Conservation (phyloP, 1,139 yeast genomes). For the Nakaseomyces glabratus region DNA sequence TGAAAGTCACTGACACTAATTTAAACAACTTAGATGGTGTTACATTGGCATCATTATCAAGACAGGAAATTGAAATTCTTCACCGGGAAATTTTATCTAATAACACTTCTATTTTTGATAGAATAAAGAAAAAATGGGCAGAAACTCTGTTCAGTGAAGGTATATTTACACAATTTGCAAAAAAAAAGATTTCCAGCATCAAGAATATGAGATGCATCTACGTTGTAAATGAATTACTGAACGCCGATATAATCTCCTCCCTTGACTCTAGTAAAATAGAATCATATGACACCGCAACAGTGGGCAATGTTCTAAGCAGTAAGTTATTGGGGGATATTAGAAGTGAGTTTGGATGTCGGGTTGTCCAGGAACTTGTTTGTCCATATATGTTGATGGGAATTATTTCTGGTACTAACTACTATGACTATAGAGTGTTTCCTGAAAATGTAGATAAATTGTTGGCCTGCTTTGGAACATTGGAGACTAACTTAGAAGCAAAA, state of each 20-base stretch:
- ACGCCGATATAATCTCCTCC: slow-evolving; percentile 14
- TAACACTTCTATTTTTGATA: slow-evolving; percentile 8
- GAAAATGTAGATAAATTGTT: slow-evolving; percentile 23
- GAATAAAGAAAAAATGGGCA: slow-evolving; percentile 26
- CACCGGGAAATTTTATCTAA: slow-evolving; percentile 6
- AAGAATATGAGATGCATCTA: slow-evolving; percentile 36
- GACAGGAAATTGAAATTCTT: slow-evolving; percentile 9
- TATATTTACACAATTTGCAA: slow-evolving; percentile 33
- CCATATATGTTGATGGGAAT: slow-evolving; percentile 47
- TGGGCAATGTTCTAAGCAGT: slow-evolving; percentile 23
- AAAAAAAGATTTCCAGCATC: slow-evolving; percentile 13
- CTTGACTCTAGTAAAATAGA: slow-evolving; percentile 17
- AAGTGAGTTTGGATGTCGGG: slow-evolving; percentile 41
- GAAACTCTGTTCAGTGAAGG: slow-evolving; percentile 35
- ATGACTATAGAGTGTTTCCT: slow-evolving; percentile 48
- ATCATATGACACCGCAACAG: slow-evolving; percentile 7
- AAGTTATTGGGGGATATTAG: slow-evolving; percentile 38
- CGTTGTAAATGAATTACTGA: slow-evolving; percentile 25
- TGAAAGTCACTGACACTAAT: slow-evolving; percentile 5
- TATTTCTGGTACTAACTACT: slow-evolving; percentile 47
- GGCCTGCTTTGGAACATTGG: slow-evolving; percentile 30
- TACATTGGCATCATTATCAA: slow-evolving; percentile 18
- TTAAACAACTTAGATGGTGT: slow-evolving; percentile 11
- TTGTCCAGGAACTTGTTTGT: slow-evolving; percentile 45
- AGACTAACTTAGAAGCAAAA: slow-evolving; percentile 33